Conservation (phyloP, 129 eudicot species). For the Tanacetum coccineum region DNA sequence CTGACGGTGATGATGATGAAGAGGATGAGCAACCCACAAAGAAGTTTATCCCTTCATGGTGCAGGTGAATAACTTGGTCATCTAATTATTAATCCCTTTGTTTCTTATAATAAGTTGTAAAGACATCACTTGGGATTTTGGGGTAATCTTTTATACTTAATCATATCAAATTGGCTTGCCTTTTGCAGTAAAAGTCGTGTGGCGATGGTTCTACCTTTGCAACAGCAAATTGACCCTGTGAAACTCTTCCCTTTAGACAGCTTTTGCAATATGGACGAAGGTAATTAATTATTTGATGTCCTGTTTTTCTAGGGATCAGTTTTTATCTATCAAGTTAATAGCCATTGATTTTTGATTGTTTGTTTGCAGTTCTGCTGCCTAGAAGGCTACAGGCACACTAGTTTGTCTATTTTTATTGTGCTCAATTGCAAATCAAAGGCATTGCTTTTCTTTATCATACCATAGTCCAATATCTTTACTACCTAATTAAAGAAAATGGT, state of each 20-base stretch:
- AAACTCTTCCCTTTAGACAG: conserved; percentile 60
- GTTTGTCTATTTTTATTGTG: conserved; percentile 1
- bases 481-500: not conserved
- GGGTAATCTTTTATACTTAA: too few relatives aligned
- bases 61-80: conserved; percentile 51
- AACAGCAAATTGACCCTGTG: conserved; percentile 51
- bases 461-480: not conserved
- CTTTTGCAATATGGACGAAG: conserved; percentile 78
- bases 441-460: not conserved
- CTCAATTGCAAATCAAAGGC: conserved; percentile 20
- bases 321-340: too few relatives aligned
- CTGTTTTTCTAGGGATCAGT: conserved; percentile 1
- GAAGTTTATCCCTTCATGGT: conserved; percentile 83
- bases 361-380: conserved; percentile 68
- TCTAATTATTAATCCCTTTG: not conserved
- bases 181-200: too few relatives aligned
- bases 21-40: conserved; percentile 58
- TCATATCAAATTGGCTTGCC: too few relatives aligned
- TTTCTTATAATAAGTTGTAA: not conserved
- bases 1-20: conserved; percentile 85
- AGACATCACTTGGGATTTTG: not conserved
- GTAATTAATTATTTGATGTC: conserved; percentile 34
- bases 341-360: conserved; percentile 3
- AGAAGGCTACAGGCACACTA: conserved; percentile 40
- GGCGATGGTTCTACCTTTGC: too few relatives aligned